Conservation (phyloP, 1,284 basidiomycete species). For the Neotropicomus parvogracilis region DNA sequence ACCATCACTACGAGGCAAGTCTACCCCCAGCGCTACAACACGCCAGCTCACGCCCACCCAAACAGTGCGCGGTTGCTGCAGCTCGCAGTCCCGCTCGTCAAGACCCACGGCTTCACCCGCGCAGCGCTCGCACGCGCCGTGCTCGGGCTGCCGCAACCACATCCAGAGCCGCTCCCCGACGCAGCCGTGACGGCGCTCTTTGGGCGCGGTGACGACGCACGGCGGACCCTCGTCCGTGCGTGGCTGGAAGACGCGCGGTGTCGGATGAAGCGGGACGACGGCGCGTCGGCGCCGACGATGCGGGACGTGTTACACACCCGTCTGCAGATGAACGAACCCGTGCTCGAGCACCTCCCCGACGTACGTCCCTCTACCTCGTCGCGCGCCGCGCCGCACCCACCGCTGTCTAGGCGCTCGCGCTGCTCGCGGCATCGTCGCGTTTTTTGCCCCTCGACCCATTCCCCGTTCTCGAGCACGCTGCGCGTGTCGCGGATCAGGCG, state of each 20-base stretch:
- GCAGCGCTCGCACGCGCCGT: slow-evolving; percentile 64
- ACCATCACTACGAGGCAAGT: slow-evolving; percentile 23
- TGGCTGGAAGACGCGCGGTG: slow-evolving; percentile 67
- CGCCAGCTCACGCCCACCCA: not conserved
- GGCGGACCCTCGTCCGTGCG: slow-evolving; percentile 58
- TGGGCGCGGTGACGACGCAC: slow-evolving; percentile 62
- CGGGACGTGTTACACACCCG: slow-evolving; percentile 50
- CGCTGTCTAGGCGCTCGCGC: slow-evolving; percentile 55
- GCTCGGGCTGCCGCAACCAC: slow-evolving; percentile 48
- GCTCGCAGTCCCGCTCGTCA: slow-evolving; percentile 59
- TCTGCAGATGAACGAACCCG: slow-evolving; percentile 61
- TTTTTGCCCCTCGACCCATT: slow-evolving; percentile 53
- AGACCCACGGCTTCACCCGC: slow-evolving; percentile 67
- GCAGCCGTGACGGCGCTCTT: slow-evolving; percentile 69
- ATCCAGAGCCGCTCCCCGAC: slow-evolving; percentile 61
- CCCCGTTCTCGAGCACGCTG: slow-evolving; percentile 57
- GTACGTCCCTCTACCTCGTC: slow-evolving; percentile 36
- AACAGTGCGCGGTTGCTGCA: slow-evolving; percentile 45
- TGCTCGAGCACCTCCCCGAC: slow-evolving; percentile 60
- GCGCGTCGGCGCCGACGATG: slow-evolving; percentile 29
- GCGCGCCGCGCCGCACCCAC: not conserved
- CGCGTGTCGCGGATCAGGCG: slow-evolving; percentile 62
- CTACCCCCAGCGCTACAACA: not conserved
- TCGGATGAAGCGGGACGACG: slow-evolving; percentile 41
- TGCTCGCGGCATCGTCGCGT: slow-evolving; percentile 51